phyloP scores from a whole-genome alignment of 345 rosid species.

The Salix caprea region DNA sequence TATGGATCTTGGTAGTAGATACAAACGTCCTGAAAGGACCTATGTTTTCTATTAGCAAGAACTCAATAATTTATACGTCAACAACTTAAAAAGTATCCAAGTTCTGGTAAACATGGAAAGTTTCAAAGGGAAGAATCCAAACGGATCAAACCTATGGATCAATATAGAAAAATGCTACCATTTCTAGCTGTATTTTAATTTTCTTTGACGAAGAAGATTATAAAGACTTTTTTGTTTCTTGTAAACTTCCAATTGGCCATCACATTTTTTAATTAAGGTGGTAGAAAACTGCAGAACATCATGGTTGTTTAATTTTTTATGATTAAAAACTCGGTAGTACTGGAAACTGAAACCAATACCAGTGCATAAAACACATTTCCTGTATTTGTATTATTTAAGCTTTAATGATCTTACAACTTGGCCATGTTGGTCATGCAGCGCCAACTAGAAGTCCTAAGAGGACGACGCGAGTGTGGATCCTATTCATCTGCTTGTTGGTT shows the following conservation, averaged over 20 bases:
- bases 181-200: not conserved
- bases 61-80: not conserved
- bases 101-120: not conserved
- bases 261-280: not conserved
- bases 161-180: not conserved
- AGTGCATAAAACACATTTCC: too few species aligned
- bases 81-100: not conserved
- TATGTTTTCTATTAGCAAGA: not conserved
- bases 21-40: not conserved
- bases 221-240: not conserved
- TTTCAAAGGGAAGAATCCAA: not conserved
- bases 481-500: constrained; percentile 2
- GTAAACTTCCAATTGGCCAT: not conserved
- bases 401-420: not conserved
- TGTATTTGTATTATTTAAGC: not conserved
- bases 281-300: not conserved
- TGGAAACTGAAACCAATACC: too few species aligned
- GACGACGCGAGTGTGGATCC: constrained; percentile 16
- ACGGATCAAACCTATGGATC: not conserved
- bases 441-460: not conserved
- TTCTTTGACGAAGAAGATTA: not conserved
- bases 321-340: not conserved
- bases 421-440: not conserved
- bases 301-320: not conserved
- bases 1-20: not conserved